Evolutionary conservation across 768 basidiomycete genomes (phyloP).

Genomic region (Phaeotremella fagi): DNA sequence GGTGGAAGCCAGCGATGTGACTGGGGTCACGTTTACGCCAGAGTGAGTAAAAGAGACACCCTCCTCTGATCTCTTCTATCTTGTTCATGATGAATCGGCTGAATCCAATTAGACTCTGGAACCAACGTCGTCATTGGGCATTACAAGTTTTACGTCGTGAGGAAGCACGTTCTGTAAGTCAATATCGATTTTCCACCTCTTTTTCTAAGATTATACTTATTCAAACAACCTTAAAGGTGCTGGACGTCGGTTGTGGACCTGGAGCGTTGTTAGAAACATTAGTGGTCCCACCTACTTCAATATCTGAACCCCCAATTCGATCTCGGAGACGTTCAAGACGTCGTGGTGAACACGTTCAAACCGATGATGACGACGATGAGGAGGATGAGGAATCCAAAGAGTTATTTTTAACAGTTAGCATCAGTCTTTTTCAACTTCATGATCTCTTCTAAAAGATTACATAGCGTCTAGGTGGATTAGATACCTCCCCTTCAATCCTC

Average conservation of each 20-base stretch:
- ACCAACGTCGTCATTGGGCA: constrained; percentile 46
- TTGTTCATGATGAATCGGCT: neutral
- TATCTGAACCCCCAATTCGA: constrained; percentile 35
- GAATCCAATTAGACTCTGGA: constrained; percentile 27
- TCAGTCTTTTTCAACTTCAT: neutral
- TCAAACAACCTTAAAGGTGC: constrained; percentile 18
- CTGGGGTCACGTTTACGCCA: constrained; percentile 43
- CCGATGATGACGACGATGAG: constrained; percentile 16
- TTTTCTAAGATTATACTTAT: neutral
- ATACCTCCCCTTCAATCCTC: constrained; percentile 38
- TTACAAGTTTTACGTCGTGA: constrained; percentile 41
- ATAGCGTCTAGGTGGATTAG: constrained; percentile 46
- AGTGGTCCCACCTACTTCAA: constrained; percentile 38
- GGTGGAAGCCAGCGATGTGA: constrained; percentile 42
- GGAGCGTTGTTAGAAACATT: constrained; percentile 44
- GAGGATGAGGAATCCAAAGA: constrained; percentile 17
- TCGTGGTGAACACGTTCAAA: neutral
- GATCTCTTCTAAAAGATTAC: neutral
- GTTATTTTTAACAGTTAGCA: constrained; percentile 38
- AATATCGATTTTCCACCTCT: neutral
- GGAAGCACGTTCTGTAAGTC: constrained; percentile 37
- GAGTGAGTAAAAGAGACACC: too few relatives aligned
- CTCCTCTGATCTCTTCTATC: neutral
- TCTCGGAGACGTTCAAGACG: neutral
- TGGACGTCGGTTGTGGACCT: constrained; percentile 49